Percentiles rank a stretch among this genome's conserved stretches.
Evolutionary conservation across 768 basidiomycete species (phyloP).

Genomic region (Lactarius evosmus): DNA sequence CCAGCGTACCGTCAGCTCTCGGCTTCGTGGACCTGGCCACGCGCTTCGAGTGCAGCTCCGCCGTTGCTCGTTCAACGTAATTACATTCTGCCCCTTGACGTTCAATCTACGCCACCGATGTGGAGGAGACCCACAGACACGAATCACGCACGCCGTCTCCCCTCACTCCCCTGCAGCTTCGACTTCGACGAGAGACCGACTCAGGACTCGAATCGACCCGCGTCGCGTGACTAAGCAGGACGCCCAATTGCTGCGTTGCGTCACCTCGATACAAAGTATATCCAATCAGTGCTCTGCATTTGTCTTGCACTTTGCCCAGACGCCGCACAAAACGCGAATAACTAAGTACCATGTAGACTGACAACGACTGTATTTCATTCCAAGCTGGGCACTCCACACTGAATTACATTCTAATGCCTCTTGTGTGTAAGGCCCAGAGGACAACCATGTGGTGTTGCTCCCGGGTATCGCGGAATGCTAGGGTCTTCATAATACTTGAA

Average conservation of each 20-base stretch:
- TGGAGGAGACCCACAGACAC: too few relatives aligned
- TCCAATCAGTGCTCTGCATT: background rate
- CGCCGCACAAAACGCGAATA: background rate
- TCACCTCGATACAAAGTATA: background rate
- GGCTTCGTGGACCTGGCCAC: too few relatives aligned
- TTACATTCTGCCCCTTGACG: background rate
- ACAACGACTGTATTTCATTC: background rate
- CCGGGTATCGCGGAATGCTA: slow-evolving; percentile 1
- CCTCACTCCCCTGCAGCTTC: background rate
- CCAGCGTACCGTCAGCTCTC: too few relatives aligned
- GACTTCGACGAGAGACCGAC: background rate
- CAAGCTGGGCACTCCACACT: too few relatives aligned
- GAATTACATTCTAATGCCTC: background rate
- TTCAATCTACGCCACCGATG: background rate
- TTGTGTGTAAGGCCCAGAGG: background rate
- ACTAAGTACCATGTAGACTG: background rate
- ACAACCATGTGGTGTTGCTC: background rate
- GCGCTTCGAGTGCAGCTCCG: too few relatives aligned
- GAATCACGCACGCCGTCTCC: background rate
- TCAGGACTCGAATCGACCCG: background rate
- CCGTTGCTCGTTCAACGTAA: background rate
- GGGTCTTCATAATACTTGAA: background rate
- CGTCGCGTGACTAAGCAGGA: too few relatives aligned
- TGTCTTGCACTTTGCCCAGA: background rate
- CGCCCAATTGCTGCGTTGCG: too few relatives aligned